These are phyloP conservation scores for Collybia mongolica DNA, from an alignment of 768 basidiomycete genomes.

Conservation along the genomic window DNA sequence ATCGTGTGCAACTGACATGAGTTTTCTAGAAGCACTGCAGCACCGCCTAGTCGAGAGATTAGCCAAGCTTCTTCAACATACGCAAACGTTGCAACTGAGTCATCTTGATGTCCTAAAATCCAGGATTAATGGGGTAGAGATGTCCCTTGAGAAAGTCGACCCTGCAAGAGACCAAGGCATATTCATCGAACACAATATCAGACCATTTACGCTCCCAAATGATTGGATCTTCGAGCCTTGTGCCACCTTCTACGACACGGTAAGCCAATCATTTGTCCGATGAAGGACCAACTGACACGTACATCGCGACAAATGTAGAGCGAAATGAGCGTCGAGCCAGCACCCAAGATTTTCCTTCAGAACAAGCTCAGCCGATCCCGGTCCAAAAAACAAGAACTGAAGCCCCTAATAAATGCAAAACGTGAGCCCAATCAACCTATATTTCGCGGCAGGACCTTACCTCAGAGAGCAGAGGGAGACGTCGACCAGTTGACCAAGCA, in stretches of 20 bases:
- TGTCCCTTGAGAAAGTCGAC: constrained; percentile 50
- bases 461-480: constrained; percentile 30
- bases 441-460: neutral
- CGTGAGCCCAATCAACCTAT: constrained; percentile 38
- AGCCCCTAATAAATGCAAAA: constrained; percentile 56
- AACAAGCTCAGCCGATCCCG: constrained; percentile 67
- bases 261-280: constrained; percentile 25
- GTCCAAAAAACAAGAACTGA: constrained; percentile 61
- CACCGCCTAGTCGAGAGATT: constrained; percentile 58
- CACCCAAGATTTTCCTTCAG: constrained; percentile 77
- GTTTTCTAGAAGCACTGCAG: constrained; percentile 65
- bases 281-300: constrained; percentile 2
- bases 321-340: constrained; percentile 62
- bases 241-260: constrained; percentile 72
- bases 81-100: constrained; percentile 54
- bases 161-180: constrained; percentile 63
- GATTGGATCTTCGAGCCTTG: constrained; percentile 82
- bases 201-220: constrained; percentile 59
- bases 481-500: constrained; percentile 47
- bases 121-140: constrained; percentile 44
- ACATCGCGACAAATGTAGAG: constrained; percentile 34
- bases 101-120: constrained; percentile 61
- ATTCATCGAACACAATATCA: constrained; percentile 70
- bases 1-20: neutral
- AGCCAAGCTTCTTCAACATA: constrained; percentile 51